Evolutionary conservation across 2,329 filamentous ascomycete species (phyloP), one percentile per base, ranked within the genome.

Genomic region (Cytospora leucostoma): DNA sequence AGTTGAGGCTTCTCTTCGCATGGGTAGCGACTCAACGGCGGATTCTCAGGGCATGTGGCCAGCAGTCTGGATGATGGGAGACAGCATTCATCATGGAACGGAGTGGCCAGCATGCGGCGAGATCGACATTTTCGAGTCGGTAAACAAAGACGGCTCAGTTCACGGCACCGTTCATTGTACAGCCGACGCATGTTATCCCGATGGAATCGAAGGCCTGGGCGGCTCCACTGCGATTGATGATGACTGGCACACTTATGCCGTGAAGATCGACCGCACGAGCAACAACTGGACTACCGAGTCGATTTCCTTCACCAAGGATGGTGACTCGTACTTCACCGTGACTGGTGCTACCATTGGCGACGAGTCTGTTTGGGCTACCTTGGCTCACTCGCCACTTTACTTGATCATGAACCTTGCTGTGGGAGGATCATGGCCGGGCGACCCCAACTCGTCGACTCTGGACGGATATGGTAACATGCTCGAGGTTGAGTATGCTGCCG

Each of bases 11-110:
- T 71, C 71, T 32, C 73, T 86, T 53, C 78, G 81, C 40, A 75
- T 84, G 54, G 84, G 81, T 13, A 68, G 68, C 64, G 79, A 79
- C 71, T 50, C 71, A 1, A 40, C 60, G 19, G 56, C 57, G 21
- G 70, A 71, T 51, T 82, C 84, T 72, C 76, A 84, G 67, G 84
- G 84, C 5, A 75, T 86, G 56, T 86, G 83, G 84, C 83, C 84
- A 0, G 84, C 84, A 0, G 85, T 85, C 68, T 86, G 83, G 83
- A 75, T 84, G 65, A 75, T 86, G 17, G 83, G 84, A 49, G 77
- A 84, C 56, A 71, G 77, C 12, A 74, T 81, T 61, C 79, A 80
- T 33, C 74, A 78, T 52, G 82, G 81, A 10, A 78, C 75, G 1
- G 40, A 68, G 15, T 86, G 84, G 84, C 84, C 84, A 0, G 59